A percentile compares a stretch with the other conserved stretches of the same genome.
These are phyloP conservation scores for Talaromyces rugulosus DNA, from an alignment of 2,329 filamentous ascomycete species.

Conservation along the genomic window DNA sequence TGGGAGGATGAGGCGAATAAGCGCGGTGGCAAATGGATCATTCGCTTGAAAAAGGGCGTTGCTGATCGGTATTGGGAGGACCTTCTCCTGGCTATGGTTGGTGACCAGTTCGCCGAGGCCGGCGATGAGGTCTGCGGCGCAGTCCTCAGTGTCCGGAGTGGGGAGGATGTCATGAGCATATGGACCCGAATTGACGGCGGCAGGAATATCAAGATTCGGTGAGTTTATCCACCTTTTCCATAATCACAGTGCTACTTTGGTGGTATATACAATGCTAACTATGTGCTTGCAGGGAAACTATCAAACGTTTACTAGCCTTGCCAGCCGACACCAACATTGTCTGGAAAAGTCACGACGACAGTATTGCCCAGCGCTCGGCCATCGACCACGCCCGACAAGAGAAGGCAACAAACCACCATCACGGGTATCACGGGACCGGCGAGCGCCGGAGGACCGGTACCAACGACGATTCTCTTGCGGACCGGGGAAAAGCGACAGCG, in stretches of 20 bases:
- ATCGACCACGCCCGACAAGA: conserved; percentile 90
- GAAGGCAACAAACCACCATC: conserved; percentile 51
- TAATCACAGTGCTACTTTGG: not conserved
- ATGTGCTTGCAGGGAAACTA: conserved; percentile 67
- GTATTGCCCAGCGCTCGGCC: conserved; percentile 84
- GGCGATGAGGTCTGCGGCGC: conserved; percentile 92
- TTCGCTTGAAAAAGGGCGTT: conserved; percentile 94
- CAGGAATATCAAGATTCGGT: conserved; percentile 94
- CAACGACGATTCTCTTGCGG: conserved; percentile 40
- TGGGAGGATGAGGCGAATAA: conserved; percentile 99
- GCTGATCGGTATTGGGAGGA: conserved; percentile 97
- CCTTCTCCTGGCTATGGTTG: conserved; percentile 80
- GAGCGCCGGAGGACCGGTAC: conserved; percentile 41
- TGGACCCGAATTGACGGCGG: conserved; percentile 94
- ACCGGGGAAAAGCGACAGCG: conserved; percentile 37
- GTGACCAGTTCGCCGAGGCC: conserved; percentile 90
- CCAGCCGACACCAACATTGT: conserved; percentile 85
- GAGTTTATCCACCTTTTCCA: conserved; percentile 18
- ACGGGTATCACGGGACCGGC: conserved; percentile 28
- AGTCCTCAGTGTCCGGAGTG: conserved; percentile 88
- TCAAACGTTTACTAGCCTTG: conserved; percentile 84
- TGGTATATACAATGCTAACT: conserved; percentile 11
- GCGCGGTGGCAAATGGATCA: conserved; percentile 94
- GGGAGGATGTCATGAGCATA: conserved; percentile 95
- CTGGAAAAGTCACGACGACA: conserved; percentile 95